Evolutionary conservation across 805 yeast species (phyloP).

Genomic region (Zygoascus bituminiphila): DNA sequence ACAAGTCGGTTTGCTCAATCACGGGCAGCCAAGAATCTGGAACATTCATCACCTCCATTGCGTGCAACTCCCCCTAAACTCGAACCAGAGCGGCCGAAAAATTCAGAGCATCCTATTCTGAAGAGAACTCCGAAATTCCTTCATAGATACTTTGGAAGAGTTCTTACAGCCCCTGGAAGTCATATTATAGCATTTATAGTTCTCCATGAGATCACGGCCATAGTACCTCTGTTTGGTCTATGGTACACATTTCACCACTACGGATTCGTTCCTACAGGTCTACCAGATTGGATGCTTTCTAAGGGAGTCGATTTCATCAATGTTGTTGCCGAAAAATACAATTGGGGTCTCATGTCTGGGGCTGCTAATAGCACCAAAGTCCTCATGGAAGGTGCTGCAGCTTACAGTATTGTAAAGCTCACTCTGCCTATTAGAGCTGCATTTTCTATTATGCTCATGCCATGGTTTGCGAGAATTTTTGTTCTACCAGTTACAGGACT

Average conservation of each 20-base stretch:
- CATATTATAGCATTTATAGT: constrained; percentile 57
- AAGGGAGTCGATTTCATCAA: constrained; percentile 54
- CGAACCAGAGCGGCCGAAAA: too few relatives aligned
- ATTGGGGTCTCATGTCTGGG: constrained; percentile 25
- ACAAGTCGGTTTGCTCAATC: not conserved
- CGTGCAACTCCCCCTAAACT: not conserved
- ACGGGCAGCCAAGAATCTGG: not conserved
- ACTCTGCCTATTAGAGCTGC: constrained; percentile 46
- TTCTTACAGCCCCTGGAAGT: constrained; percentile 49
- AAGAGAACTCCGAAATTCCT: constrained; percentile 1
- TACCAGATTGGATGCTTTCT: constrained; percentile 53
- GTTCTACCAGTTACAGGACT: constrained; percentile 34
- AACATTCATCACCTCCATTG: not conserved
- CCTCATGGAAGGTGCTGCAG: constrained; percentile 64
- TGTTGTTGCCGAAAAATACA: constrained; percentile 31
- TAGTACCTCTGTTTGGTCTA: constrained; percentile 56
- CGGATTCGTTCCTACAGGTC: constrained; percentile 43
- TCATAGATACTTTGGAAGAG: constrained; percentile 22
- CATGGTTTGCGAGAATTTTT: constrained; percentile 46
- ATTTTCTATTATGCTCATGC: constrained; percentile 45
- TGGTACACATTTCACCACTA: constrained; percentile 60
- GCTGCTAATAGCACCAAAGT: constrained; percentile 46
- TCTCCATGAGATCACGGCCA: constrained; percentile 68
- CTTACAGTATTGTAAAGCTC: constrained; percentile 60
- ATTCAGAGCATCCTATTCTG: not conserved